Evolutionary conservation across 257 asterid genomes (phyloP), one percentile per base, ranked within the genome.

Genomic region (Linderniella brevidens): DNA sequence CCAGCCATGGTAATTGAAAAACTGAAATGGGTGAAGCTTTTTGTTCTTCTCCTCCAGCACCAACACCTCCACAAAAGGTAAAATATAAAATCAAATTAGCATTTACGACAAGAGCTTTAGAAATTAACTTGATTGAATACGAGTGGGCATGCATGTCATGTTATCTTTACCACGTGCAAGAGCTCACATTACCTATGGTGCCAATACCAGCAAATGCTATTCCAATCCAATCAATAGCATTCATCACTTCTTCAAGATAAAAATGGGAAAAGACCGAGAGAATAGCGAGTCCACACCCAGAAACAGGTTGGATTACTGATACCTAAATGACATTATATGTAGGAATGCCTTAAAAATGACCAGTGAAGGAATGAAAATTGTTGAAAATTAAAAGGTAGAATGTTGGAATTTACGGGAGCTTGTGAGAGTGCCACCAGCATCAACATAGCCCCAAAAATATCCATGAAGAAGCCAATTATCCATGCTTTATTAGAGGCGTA

Each of bases 1-100:
- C 87, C 58, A 90, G 80, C 96, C 87, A 73, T 19, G 95, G 94
- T 60, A 90, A 55, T 53, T 73, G 82, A 56, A 71, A 64, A 57
- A 77, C 53, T 13, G 93, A 79, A 57, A 85, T 71, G 44, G 92
- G 61, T 4, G 92, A 70, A 38, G 80, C 63, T 54, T 60, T 69
- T 62, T 85, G 99, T 59, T 85, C 96, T 79, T 90, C 94, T 41
- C 96, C 99, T 68, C 99, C 96, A 41, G 93, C 94, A 41, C 99
- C 96, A 44, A 90, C 94, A 53, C 96, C 99, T 25, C 3, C 69
- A 49, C 40, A 61, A 55, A n/a, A 60, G 53, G 66, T 25, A 60
- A 17, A n/a, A 58, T 25, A 25, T 25, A 25, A 25, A 25, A 25
- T 25, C 32, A 25, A 25, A 25, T 25, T 25, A 25, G 32, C 32